Conservation (phyloP, 2,329 filamentous ascomycete genomes). For the Apiospora sp. region DNA sequence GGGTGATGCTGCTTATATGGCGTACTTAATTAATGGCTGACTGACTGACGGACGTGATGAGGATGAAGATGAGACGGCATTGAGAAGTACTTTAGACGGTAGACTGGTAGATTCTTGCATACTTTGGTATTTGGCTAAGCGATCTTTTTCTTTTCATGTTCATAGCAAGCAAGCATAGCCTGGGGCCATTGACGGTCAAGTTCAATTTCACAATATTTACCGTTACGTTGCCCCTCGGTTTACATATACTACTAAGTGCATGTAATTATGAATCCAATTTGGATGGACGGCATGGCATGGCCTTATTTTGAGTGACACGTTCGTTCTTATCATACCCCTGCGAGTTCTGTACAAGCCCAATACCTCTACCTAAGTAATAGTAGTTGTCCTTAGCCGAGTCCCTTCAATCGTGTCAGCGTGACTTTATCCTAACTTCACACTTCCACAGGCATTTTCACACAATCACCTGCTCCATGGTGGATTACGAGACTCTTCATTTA, state of each 20-base stretch:
- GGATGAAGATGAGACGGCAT: not conserved
- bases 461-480: not conserved
- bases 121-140: slow-evolving; percentile 12
- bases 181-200: not conserved
- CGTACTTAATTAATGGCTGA: slow-evolving; percentile 14
- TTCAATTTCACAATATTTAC: not conserved
- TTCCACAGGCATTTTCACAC: not conserved
- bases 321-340: no score
- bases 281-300: no score
- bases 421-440: not conserved
- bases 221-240: no score
- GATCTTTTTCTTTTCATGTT: not conserved
- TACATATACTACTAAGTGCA: no score
- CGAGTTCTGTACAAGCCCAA: no score
- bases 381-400: no score
- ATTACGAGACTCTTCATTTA: not conserved
- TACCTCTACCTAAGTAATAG: no score
- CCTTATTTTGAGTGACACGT: not conserved
- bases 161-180: not conserved
- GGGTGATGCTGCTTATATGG: not conserved
- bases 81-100: not conserved
- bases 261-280: no score
- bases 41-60: not conserved
- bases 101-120: slow-evolving; percentile 1
- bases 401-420: no score